phyloP scores from a whole-genome alignment of 805 yeast genomes.

The Wickerhamiella spandovensis region DNA sequence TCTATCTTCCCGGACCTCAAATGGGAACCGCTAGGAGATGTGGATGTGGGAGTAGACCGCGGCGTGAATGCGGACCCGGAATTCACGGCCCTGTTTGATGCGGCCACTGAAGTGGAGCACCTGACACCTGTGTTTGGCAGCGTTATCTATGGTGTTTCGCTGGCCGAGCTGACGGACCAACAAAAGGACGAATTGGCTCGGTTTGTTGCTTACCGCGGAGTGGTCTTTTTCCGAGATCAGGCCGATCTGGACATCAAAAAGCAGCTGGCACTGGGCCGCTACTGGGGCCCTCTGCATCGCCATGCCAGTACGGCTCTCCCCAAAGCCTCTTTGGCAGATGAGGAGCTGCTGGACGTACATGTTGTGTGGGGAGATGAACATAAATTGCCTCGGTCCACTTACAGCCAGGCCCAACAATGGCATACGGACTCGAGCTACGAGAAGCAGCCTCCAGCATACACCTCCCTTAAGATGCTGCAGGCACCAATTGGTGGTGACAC shows the following conservation, averaged over 20 bases:
- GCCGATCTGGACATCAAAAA: conserved; percentile 46
- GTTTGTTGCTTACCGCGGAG: conserved; percentile 34
- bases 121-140: conserved; percentile 62
- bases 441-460: conserved; percentile 50
- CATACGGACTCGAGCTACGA: conserved; percentile 71
- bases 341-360: conserved; percentile 30
- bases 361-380: conserved; percentile 20
- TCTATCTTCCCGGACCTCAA: conserved; percentile 24
- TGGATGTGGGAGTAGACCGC: conserved; percentile 15
- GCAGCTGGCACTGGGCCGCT: conserved; percentile 47
- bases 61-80: conserved; percentile 22
- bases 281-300: conserved; percentile 48
- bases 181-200: conserved; percentile 38
- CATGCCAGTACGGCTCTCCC: conserved; percentile 31
- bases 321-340: conserved; percentile 46
- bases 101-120: conserved; percentile 24
- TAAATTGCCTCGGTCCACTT: conserved; percentile 19
- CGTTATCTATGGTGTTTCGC: conserved; percentile 40
- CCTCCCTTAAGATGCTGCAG: conserved; percentile 40
- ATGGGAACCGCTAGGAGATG: conserved; percentile 20
- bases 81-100: conserved; percentile 19
- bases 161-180: conserved; percentile 28
- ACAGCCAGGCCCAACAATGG: conserved; percentile 31
- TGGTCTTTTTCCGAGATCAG: conserved; percentile 38
- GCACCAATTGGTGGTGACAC: conserved; percentile 53